Evolutionary conservation across 148 eudicot genomes (phyloP), one percentile per base, ranked within the genome.

Genomic region (Diospyros lotus): DNA sequence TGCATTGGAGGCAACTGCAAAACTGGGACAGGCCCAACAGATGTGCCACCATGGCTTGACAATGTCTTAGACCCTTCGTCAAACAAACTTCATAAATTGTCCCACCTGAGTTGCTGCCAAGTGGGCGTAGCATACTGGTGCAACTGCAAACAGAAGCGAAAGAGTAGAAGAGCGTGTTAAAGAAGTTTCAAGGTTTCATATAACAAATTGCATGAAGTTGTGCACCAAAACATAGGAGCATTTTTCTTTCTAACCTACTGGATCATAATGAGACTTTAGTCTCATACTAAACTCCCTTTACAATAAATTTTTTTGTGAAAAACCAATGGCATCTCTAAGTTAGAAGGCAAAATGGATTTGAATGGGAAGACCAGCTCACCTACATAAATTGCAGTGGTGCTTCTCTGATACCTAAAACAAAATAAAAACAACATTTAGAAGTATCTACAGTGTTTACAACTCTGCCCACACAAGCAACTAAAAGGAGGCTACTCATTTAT

Each of bases 51-150:
- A 58, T 87, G 96, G 78, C 96, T 84, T 0, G 97, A 92, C 0
- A 93, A 81, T 0, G 93, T 92, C 73, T 90, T 96, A 0, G 97
- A 92, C 28, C 66, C 50, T 2, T 94, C 98, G 39, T 92, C n/a
- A n/a, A n/a, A n/a, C 97, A 55, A 94, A 94, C 76, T 94, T 94
- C 92, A 95, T 86, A 76, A 87, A 92, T 71, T 81, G 85, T 6
- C 90, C 87, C 69, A 95, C 59, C 78, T 93, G 99, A 46, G 96
- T 89, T 0, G 99, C 99, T 0, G 99, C 99, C 75, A 92, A 77
- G 78, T 95, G 99, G 7, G 99, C 99, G 42, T 95, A 95, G 73
- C 95, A 92, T 2, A 93, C 85, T 0, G 99, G 99, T 0, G 99
- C 91, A 64, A 95, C 99, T 92, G 90, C 82, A 77, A 50, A 58